These are phyloP conservation scores for Rhodomyrtus tomentosa DNA, from an alignment of 345 rosid species.

Conservation along the genomic window DNA sequence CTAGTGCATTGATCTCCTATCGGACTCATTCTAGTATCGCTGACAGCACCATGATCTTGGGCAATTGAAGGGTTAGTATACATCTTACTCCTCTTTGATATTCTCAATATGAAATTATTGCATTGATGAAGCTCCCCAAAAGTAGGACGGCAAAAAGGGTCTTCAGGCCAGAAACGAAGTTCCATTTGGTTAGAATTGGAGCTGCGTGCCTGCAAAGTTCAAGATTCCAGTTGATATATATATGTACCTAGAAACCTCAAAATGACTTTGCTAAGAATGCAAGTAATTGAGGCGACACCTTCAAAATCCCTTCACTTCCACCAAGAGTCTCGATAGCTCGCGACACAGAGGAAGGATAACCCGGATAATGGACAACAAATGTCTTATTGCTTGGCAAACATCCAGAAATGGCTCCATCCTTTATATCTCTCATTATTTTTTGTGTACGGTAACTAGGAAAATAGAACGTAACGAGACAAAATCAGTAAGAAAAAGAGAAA, in stretches of 20 bases:
- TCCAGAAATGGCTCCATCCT: slow-evolving; percentile 61
- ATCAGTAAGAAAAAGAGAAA: neutral
- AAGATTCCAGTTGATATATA: neutral
- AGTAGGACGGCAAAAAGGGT: slow-evolving; percentile 75
- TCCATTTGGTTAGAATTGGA: slow-evolving; percentile 49
- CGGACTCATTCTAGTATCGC: neutral
- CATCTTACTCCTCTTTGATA: slow-evolving; percentile 26
- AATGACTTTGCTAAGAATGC: neutral
- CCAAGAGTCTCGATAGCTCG: slow-evolving; percentile 80
- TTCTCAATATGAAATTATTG: slow-evolving; percentile 42
- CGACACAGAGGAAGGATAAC: slow-evolving; percentile 64
- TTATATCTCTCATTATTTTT: slow-evolving; percentile 47
- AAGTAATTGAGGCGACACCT: slow-evolving; percentile 15
- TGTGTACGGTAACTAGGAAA: neutral
- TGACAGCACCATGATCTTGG: neutral
- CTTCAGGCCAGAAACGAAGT: slow-evolving; percentile 84
- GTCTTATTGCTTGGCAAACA: slow-evolving; percentile 39
- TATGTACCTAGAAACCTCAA: neutral
- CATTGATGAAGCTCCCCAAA: slow-evolving; percentile 47
- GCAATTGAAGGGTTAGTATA: slow-evolving; percentile 4
- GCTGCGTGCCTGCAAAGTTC: slow-evolving; percentile 44
- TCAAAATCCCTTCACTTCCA: slow-evolving; percentile 55
- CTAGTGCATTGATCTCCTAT: slow-evolving; percentile 13
- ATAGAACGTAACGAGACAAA: neutral
- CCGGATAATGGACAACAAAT: slow-evolving; percentile 75